Conservation (phyloP, 2,329 filamentous ascomycete genomes). For the Plenodomus lindquistii region DNA sequence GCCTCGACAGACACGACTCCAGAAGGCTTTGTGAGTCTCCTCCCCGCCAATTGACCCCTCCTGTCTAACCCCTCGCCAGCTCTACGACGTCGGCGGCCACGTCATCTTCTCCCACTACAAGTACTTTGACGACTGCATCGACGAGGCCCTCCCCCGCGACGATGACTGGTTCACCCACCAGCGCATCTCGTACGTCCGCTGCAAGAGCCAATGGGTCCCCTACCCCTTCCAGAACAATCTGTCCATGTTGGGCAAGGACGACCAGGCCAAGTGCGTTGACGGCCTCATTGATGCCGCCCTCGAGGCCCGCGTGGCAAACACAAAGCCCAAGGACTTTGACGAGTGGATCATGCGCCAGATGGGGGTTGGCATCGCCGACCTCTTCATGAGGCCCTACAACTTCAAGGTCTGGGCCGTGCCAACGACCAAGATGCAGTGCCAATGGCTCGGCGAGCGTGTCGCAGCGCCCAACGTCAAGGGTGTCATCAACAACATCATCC, state of each 20-base stretch:
- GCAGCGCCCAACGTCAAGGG: constrained; percentile 94
- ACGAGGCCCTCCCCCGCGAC: constrained; percentile 92
- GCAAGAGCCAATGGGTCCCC: constrained; percentile 94
- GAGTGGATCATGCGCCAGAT: constrained; percentile 97
- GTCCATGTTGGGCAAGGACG: constrained; percentile 95
- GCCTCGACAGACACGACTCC: constrained; percentile 93
- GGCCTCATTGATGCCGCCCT: constrained; percentile 94
- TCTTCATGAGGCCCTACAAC: constrained; percentile 99
- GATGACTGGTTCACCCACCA: constrained; percentile 98
- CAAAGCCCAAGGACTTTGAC: constrained; percentile 95
- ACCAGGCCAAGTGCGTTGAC: constrained; percentile 92
- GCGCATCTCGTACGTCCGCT: constrained; percentile 98
- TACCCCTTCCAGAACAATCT: constrained; percentile 99
- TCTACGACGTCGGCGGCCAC: constrained; percentile 98
- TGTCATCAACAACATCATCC: constrained; percentile 90
- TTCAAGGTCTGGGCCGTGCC: constrained; percentile 99
- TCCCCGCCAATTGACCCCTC: constrained; percentile 7
- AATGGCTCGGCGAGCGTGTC: constrained; percentile 98
- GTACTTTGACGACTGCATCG: constrained; percentile 99
- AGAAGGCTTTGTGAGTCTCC: constrained; percentile 87
- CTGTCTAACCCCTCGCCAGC: constrained; percentile 50
- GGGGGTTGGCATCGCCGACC: constrained; percentile 84
- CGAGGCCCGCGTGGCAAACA: constrained; percentile 81
- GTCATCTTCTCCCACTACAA: constrained; percentile 99
- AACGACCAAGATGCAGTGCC: constrained; percentile 99